Evolutionary conservation across 495 filamentous ascomycete species (phyloP).

Genomic region (Penicillium pulvis): DNA sequence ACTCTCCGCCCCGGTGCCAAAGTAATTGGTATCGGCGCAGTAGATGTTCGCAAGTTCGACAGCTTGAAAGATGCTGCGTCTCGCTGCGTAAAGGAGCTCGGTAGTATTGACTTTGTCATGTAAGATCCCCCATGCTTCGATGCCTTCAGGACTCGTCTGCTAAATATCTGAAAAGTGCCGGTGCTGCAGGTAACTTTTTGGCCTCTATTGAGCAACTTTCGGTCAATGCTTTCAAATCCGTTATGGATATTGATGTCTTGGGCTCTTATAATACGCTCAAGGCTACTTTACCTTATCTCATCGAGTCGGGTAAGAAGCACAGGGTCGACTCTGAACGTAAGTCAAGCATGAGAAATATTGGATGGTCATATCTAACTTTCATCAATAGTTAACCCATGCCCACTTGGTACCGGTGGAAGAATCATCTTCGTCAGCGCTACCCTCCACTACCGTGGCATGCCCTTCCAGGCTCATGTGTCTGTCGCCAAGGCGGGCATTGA

Average conservation of each 20-base stretch:
- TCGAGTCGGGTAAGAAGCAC: slow-evolving; percentile 68
- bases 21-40: slow-evolving; percentile 79
- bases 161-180: slow-evolving; percentile 60
- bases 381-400: slow-evolving; percentile 35
- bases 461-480: slow-evolving; percentile 81
- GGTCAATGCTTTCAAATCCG: slow-evolving; percentile 88
- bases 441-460: slow-evolving; percentile 82
- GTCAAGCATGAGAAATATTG: slow-evolving; percentile 14
- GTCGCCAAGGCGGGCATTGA: slow-evolving; percentile 94
- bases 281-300: slow-evolving; percentile 78
- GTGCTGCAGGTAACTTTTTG: slow-evolving; percentile 95
- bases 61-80: slow-evolving; percentile 72
- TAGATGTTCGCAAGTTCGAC: slow-evolving; percentile 79
- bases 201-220: slow-evolving; percentile 80
- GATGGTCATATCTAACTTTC: background rate
- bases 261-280: slow-evolving; percentile 96
- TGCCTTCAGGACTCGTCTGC: background rate
- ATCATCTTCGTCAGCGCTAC: slow-evolving; percentile 89
- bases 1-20: slow-evolving; percentile 74
- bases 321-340: slow-evolving; percentile 49
- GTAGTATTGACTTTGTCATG: slow-evolving; percentile 93
- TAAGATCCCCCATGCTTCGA: slow-evolving; percentile 38
- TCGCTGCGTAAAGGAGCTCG: slow-evolving; percentile 76
- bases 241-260: slow-evolving; percentile 94
- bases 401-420: slow-evolving; percentile 69